phyloP scores from a whole-genome alignment of 352 stramenopile genomes.

The Phytophthora pini region DNA sequence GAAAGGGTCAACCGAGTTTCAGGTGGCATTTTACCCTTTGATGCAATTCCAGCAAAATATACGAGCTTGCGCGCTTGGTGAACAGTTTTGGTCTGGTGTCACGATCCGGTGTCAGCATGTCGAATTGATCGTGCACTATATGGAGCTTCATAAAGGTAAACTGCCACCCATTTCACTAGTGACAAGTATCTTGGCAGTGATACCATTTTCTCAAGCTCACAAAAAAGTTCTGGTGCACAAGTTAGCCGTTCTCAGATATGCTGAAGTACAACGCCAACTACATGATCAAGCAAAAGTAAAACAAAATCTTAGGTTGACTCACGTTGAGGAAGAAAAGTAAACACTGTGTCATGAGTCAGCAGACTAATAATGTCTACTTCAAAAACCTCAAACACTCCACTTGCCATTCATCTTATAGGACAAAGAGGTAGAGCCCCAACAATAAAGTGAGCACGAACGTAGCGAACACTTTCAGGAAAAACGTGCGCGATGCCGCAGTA shows the following conservation, averaged over 20 bases:
- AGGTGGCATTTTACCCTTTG: slow-evolving; percentile 72
- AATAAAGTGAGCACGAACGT: slow-evolving; percentile 68
- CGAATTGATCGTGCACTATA: slow-evolving; percentile 63
- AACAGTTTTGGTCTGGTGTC: slow-evolving; percentile 53
- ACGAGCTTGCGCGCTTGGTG: slow-evolving; percentile 48
- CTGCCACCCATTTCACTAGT: slow-evolving; percentile 46
- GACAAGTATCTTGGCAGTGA: slow-evolving; percentile 40
- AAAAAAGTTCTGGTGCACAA: slow-evolving; percentile 25
- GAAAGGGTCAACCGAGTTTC: slow-evolving; percentile 63
- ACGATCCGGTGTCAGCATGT: slow-evolving; percentile 47
- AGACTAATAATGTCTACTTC: not conserved
- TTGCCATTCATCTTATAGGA: slow-evolving; percentile 25
- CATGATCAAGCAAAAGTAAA: slow-evolving; percentile 28
- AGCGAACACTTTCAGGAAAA: slow-evolving; percentile 76
- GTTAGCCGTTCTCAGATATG: slow-evolving; percentile 34
- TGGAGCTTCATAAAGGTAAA: slow-evolving; percentile 59
- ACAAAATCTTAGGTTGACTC: slow-evolving; percentile 1
- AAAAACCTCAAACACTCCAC: not conserved
- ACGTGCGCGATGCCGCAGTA: slow-evolving; percentile 58
- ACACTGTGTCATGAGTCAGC: not conserved
- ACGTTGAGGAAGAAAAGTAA: slow-evolving; percentile 16
- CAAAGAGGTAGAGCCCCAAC: slow-evolving; percentile 59
- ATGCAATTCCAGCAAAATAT: slow-evolving; percentile 73
- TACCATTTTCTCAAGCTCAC: slow-evolving; percentile 46
- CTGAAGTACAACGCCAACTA: slow-evolving; percentile 38